Conservation (phyloP, 371 early-diverging fungal species). For the Thermomucor indicae-seudaticae region DNA sequence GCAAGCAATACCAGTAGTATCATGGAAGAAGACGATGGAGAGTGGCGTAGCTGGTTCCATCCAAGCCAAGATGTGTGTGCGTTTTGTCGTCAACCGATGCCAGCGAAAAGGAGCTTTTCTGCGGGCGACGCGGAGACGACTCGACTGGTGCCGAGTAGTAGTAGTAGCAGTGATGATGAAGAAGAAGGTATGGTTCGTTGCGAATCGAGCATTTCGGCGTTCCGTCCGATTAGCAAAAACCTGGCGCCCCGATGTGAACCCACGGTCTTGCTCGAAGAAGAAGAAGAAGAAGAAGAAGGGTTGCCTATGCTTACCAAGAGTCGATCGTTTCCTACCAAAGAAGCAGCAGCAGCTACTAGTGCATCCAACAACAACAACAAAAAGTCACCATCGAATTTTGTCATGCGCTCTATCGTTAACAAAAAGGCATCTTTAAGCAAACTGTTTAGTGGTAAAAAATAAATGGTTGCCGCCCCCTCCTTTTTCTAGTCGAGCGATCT, state of each 20-base stretch:
- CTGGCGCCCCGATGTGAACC: slow-evolving; percentile 12
- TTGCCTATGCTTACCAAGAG: slow-evolving; percentile 25
- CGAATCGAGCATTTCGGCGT: slow-evolving; percentile 20
- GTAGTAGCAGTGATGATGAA: neutral
- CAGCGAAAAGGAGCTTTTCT: slow-evolving; percentile 3
- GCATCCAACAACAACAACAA: neutral
- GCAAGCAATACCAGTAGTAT: neutral
- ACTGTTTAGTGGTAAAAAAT: slow-evolving; percentile 32
- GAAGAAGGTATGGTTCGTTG: slow-evolving; percentile 6
- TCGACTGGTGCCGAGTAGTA: neutral
- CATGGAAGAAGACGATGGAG: neutral
- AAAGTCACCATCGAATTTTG: slow-evolving; percentile 17
- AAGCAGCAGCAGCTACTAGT: slow-evolving; percentile 1
- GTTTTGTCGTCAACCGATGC: slow-evolving; percentile 5
- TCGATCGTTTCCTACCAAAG: slow-evolving; percentile 31
- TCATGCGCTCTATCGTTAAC: slow-evolving; percentile 32
- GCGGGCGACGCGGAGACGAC: slow-evolving; percentile 7
- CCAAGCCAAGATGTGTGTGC: neutral
- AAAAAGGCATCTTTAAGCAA: slow-evolving; percentile 41
- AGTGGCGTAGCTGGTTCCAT: slow-evolving; percentile 9
- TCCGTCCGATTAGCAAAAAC: slow-evolving; percentile 25
- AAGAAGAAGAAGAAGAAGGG: neutral
- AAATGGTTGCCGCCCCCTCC: no score
- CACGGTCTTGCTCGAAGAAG: neutral
- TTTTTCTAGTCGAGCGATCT: no score